Percentiles rank a stretch among this genome's conserved stretches.
Evolutionary conservation across 345 rosid species (phyloP).

Genomic region (Euphorbia lathyris): DNA sequence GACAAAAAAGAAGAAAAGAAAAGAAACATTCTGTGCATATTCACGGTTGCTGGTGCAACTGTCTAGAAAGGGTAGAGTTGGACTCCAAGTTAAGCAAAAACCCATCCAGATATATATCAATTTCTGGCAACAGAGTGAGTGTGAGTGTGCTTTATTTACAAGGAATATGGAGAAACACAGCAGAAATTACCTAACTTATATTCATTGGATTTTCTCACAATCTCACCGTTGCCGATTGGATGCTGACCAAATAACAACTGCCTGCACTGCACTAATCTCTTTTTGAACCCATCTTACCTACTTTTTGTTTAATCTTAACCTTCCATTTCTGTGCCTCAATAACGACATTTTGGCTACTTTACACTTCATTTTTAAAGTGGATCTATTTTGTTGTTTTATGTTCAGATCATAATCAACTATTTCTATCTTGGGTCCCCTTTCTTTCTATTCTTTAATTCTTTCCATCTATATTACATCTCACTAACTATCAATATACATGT

Average conservation of each 20-base stretch:
- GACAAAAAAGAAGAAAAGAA: background rate
- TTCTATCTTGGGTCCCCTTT: too few species aligned
- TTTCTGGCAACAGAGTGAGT: constrained; percentile 19
- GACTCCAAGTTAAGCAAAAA: constrained; percentile 60
- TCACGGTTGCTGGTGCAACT: constrained; percentile 15
- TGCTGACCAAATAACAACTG: constrained; percentile 39
- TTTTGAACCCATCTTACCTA: constrained; percentile 17
- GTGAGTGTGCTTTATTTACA: constrained; percentile 36
- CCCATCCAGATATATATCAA: constrained; percentile 12
- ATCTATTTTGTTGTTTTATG: constrained; percentile 14
- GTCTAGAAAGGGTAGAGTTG: constrained; percentile 28
- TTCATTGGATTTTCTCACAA: constrained; percentile 33
- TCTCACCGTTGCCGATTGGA: constrained; percentile 52
- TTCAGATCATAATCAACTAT: background rate
- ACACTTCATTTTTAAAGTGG: background rate
- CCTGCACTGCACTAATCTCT: constrained; percentile 12
- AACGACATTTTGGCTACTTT: constrained; percentile 4
- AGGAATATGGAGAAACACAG: too few species aligned
- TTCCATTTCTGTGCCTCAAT: background rate
- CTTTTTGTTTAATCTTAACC: background rate
- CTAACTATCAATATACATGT: too few species aligned
- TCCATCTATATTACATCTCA: background rate
- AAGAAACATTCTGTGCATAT: background rate
- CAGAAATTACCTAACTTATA: constrained; percentile 50
- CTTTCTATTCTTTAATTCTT: background rate